Evolutionary conservation across 768 basidiomycete species (phyloP), one percentile per base, ranked within the genome.

Genomic region (Pisolithus tinctorius): DNA sequence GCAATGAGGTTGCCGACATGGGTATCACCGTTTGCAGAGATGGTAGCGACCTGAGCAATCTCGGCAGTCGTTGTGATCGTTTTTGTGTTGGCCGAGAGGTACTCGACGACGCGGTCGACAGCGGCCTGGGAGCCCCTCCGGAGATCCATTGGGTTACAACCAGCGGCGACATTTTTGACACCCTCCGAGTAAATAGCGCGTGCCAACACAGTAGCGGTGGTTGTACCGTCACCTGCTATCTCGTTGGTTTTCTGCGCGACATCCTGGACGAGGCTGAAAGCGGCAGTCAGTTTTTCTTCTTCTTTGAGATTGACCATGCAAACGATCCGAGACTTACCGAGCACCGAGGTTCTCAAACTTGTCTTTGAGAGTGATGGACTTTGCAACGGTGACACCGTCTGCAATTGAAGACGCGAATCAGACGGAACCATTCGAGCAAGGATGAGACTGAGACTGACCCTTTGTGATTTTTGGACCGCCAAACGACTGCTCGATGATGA

Each of bases 101-200:
- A 93, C 61, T 88, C 81, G 56, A 97, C 87, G 59, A 99, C 93
- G 57, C 88, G 87, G 69, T 95, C 90, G 43, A 99, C 95, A 44
- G 95, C 95, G 8, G 92, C 90, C 67, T 99, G 95, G 9, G 94
- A 84, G 47, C 95, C 95, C n/a, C 94, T 86, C 55, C 95, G 92
- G 53, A 98, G 89, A 74, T 99, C 95, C 94, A 97, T 99, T 11
- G 95, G 95, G 75, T 95, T 96, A 79, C 95, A 99, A 4, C 95
- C 95, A 9, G 95, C 95, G 20, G 95, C 95, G 52, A 98, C 95
- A 62, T 98, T 98, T 78, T 97, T 97, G 63, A 97, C 94, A 69
- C 95, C 95, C 71, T 99, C 95, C 0, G 93, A 81, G 74, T 96
- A 99, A 71, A 99, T 97, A 51, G 95, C 93, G 50, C 93, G 89